Conservation (phyloP, 2,329 filamentous ascomycete genomes). For the Colletotrichum lindemuthianum region DNA sequence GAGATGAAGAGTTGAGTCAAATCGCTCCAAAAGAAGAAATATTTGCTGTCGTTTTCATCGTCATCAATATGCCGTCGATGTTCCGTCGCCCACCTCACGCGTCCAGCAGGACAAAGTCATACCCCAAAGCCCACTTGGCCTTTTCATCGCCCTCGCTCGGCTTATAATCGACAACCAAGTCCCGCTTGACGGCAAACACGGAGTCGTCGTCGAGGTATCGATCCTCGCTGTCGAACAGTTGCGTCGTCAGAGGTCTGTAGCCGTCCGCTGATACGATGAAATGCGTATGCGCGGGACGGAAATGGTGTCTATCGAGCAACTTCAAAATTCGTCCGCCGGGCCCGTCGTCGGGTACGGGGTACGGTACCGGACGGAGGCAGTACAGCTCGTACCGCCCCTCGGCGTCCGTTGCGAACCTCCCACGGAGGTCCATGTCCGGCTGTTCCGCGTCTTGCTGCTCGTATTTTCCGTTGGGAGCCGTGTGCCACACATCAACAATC, state of each 20-base stretch:
- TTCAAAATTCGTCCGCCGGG: constrained; percentile 43
- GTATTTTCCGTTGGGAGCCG: constrained; percentile 69
- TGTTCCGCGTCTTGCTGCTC: constrained; percentile 80
- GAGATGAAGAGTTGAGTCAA: no score
- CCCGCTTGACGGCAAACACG: constrained; percentile 50
- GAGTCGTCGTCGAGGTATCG: constrained; percentile 58
- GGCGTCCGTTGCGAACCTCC: constrained; percentile 74
- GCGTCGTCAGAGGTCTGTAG: constrained; percentile 71
- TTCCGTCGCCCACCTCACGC: not conserved
- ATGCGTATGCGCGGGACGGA: constrained; percentile 47
- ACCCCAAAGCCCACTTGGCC: constrained; percentile 40
- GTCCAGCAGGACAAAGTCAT: constrained; percentile 38
- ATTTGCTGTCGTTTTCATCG: no score
- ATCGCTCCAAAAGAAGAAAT: no score
- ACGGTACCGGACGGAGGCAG: constrained; percentile 68
- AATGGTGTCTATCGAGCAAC: constrained; percentile 45
- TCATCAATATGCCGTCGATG: no score
- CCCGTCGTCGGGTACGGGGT: constrained; percentile 52
- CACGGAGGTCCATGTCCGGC: constrained; percentile 78
- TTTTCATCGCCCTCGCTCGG: constrained; percentile 37
- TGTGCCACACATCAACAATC: constrained; percentile 71
- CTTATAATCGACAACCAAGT: constrained; percentile 43
- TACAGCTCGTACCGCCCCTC: constrained; percentile 72
- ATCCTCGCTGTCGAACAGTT: constrained; percentile 70
- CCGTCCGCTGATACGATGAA: constrained; percentile 56